Conservation (phyloP, 164 flowering plant genomes). For the Protea cynaroides region DNA sequence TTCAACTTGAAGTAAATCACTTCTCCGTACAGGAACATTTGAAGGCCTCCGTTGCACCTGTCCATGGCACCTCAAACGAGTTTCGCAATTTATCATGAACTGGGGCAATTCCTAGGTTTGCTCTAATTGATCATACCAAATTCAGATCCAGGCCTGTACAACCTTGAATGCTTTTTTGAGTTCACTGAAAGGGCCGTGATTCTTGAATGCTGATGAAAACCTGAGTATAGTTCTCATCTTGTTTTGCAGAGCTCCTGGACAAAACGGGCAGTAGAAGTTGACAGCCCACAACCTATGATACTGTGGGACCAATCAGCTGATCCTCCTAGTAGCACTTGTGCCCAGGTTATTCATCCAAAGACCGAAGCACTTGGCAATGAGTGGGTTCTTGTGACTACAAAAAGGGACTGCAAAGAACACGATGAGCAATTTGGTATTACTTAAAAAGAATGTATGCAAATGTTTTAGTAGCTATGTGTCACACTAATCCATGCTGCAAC, state of each 20-base stretch:
- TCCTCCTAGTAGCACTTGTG: constrained; percentile 57
- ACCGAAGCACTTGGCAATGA: constrained; percentile 29
- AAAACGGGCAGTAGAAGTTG: constrained; percentile 44
- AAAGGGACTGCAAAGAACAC: constrained; percentile 23
- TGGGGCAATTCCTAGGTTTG: too few species aligned
- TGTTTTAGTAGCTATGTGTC: neutral
- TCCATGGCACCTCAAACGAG: too few species aligned
- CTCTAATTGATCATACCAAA: too few species aligned
- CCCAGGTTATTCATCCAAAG: constrained; percentile 43
- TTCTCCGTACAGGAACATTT: too few species aligned
- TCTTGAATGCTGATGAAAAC: too few species aligned
- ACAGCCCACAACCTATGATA: constrained; percentile 35
- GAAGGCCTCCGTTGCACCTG: too few species aligned
- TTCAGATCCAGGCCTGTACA: too few species aligned
- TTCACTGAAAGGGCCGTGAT: too few species aligned
- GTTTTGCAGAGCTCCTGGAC: constrained; percentile 65
- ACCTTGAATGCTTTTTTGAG: too few species aligned
- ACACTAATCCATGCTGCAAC: neutral
- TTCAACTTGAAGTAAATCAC: too few species aligned
- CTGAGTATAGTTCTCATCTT: neutral
- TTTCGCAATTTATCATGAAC: too few species aligned
- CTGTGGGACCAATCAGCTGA: constrained; percentile 34
- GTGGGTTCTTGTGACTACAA: constrained; percentile 23
- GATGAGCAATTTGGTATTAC: constrained; percentile 39
- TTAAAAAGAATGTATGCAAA: neutral